Evolutionary conservation across 2,329 filamentous ascomycete species (phyloP), one percentile per base, ranked within the genome.

Genomic region (Periconia macrospinosa): DNA sequence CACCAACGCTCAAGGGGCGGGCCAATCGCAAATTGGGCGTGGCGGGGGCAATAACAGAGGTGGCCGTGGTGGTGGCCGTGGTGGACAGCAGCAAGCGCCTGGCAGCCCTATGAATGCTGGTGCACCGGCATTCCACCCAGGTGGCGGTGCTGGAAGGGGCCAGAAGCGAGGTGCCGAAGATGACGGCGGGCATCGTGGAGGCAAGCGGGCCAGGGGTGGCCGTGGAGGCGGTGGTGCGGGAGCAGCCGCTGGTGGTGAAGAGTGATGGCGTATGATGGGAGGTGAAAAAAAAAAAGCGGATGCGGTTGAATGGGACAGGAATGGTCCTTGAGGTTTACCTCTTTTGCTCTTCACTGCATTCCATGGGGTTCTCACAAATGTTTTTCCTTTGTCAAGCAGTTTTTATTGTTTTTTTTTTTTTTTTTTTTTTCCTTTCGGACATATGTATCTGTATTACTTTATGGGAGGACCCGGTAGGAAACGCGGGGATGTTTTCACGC

Each of bases 41-140:
- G 69, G 67, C 17, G 61, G 59, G n/a, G 56, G 69, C 40, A 67
- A 66, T 27, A 67, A 66, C 10, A 52, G 60, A 6, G 57, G 68
- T 37, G 64, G 70, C 18, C 60, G 59, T 15, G 61, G 63, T 2
- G 57, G 61, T 18, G 61, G 58, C 3, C 59, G 59, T 18, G 61
- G 54, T 18, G 56, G 52, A 17, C 59, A 65, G 30, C 64, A 61
- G 17, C 61, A 56, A 47, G 47, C 45, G 14, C 64, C 67, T 0
- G 48, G 52, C 0, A 59, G 65, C 1, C 58, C 60, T 6, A 62
- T 77, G 56, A 77, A 75, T 42, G 67, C 73, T 1, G 63, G 60
- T 17, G 75, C 74, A 1, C 54, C 53, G 46, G 62, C 67, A 6
- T 76, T 76, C 45, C 58, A 65, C n/a, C 73, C 73, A 19, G 66